Evolutionary conservation across 306 rosid species (phyloP).

Genomic region (Rosa rugosa): DNA sequence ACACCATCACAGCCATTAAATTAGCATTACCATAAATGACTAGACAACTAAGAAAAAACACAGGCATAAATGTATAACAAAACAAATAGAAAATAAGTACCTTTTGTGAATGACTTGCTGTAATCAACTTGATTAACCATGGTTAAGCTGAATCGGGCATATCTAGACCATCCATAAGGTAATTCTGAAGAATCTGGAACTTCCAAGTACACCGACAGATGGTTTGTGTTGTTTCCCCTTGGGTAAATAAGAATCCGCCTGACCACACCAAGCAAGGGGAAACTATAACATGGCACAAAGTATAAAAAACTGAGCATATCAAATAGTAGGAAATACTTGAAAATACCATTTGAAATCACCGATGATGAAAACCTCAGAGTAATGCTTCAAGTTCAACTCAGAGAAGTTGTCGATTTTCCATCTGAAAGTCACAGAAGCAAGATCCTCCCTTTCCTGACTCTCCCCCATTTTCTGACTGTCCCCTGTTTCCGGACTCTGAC

Average conservation of each 20-base stretch:
- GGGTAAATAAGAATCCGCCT: not conserved
- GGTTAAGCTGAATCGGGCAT: constrained; percentile 1
- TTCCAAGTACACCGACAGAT: not conserved
- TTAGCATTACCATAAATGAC: not conserved
- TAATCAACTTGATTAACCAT: not conserved
- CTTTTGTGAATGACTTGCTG: not conserved
- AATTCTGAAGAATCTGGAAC: constrained; percentile 7
- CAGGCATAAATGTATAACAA: not conserved
- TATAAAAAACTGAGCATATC: not conserved
- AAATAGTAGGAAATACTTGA: not conserved
- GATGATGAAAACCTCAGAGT: not conserved
- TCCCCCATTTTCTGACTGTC: constrained; percentile 4
- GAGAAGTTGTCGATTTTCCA: constrained; percentile 11
- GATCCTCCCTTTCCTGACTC: not conserved
- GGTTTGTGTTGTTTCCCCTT: constrained; percentile 3
- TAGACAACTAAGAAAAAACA: not conserved
- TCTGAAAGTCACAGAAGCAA: not conserved
- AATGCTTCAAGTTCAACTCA: not conserved
- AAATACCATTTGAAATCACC: not conserved
- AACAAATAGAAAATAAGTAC: not conserved
- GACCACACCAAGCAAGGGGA: not conserved
- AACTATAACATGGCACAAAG: not conserved
- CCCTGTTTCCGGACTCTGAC: not conserved
- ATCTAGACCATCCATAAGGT: not conserved
- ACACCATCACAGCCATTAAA: not conserved